A percentile compares a stretch with the other conserved stretches of the same genome.
phyloP scores from a whole-genome alignment of 371 early-diverging fungal species.

The Batkoa obscura region DNA sequence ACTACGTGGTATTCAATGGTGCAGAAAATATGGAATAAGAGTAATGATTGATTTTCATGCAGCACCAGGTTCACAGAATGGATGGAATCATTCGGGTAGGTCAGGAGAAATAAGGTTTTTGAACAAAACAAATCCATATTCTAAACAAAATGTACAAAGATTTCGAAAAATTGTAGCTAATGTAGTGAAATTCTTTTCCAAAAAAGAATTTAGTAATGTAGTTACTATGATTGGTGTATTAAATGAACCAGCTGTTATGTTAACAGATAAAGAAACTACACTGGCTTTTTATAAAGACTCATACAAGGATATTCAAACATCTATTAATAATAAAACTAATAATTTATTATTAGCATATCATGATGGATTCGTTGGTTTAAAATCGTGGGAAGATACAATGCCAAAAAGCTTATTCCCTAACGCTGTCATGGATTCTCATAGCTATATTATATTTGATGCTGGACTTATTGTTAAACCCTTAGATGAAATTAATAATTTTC shows the following conservation, averaged over 20 bases:
- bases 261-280: conserved; percentile 5
- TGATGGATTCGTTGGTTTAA: conserved; percentile 15
- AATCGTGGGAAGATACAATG: conserved; percentile 11
- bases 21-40: conserved; percentile 23
- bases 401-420: conserved; percentile 8
- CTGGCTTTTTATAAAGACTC: conserved; percentile 14
- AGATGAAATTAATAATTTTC: background rate
- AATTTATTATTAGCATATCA: conserved; percentile 11
- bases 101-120: background rate
- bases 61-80: conserved; percentile 38
- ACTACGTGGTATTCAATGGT: conserved; percentile 27
- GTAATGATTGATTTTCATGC: conserved; percentile 39
- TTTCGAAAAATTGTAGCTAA: conserved; percentile 8
- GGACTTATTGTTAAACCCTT: background rate
- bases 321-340: conserved; percentile 8
- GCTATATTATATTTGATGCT: background rate
- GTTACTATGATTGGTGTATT: conserved; percentile 29
- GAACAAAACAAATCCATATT: conserved; percentile 8
- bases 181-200: conserved; percentile 8
- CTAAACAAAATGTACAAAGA: conserved; percentile 6
- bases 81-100: conserved; percentile 25
- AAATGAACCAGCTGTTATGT: conserved; percentile 14
- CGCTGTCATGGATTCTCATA: background rate
- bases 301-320: background rate
- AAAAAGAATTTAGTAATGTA: conserved; percentile 24